Base-by-base conservation (phyloP, 2,329 filamentous ascomycete species). In the Xylaria multiplex region DNA sequence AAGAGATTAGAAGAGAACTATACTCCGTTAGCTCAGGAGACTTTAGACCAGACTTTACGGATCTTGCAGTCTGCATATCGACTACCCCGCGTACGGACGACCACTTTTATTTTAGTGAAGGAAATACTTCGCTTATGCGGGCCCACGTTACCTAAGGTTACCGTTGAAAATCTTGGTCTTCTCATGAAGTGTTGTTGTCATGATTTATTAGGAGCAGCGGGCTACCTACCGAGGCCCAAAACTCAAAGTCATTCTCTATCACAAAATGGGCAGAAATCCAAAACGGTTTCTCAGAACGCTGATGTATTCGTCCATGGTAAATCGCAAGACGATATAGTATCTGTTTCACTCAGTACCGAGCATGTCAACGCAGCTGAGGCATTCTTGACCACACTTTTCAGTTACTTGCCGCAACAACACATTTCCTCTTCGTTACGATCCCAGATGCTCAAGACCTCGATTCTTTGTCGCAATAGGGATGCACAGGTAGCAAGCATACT, bases 401-500 rank as follows among this genome's bases (percentile, higher is more conserved):
- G 84, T 19, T 83, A 84, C 64, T 79, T 96, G 2, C 88, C 90
- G 1, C 87, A 91, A 62, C 83, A 88, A 56, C 84, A 88, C 74
- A 79, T 97, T 43, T 86, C 91, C n/a, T 87, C 90, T 8, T 87
- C 91, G 1, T 76, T 93, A 22, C 90, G 95, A 59, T 86, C 89
- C 11, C 87, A 93, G 55, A 84, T 97, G 68, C 93, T 97, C 74
- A 91, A 92, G 69, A 92, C 92, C 2, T 91, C 93, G 22, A 90
- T 97, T 62, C 80, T 97, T 24, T 86, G 84, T 5, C 84, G 85
- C 65, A 85, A 90, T 76, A 89, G 88, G 74, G 83, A 89, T 37
- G 90, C 91, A 48, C 92, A 97, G 86, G 75, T 96, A 11, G 88
- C 93, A 6, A 95, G 93, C 76, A 89, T 96, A 13, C 81, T 97